A percentile compares a stretch with the other conserved stretches of the same genome.
phyloP scores from a whole-genome alignment of 768 basidiomycete genomes.

The Suillus tomentosus region DNA sequence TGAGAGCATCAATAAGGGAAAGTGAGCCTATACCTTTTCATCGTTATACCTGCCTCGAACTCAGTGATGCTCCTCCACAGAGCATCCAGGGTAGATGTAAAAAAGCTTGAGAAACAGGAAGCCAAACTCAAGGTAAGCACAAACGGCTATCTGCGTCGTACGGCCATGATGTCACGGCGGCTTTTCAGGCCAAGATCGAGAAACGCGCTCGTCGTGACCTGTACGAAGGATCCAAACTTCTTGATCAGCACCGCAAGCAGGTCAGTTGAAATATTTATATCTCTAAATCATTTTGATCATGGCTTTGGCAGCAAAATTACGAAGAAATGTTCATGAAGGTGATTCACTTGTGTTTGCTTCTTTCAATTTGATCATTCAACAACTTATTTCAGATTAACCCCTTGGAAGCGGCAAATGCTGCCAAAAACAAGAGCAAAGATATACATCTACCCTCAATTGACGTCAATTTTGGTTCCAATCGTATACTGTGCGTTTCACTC shows the following conservation, averaged over 20 bases:
- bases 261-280: slow-evolving; percentile 36
- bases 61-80: slow-evolving; percentile 40
- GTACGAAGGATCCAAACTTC: slow-evolving; percentile 94
- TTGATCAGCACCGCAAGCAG: slow-evolving; percentile 92
- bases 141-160: neutral
- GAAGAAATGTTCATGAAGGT: slow-evolving; percentile 99
- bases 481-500: slow-evolving; percentile 68
- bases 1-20: slow-evolving; percentile 92
- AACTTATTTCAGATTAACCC: slow-evolving; percentile 74
- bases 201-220: slow-evolving; percentile 89
- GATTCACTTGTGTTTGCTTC: neutral
- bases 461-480: slow-evolving; percentile 93
- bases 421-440: slow-evolving; percentile 97
- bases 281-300: slow-evolving; percentile 9
- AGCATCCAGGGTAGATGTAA: slow-evolving; percentile 90
- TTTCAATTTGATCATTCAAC: neutral
- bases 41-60: slow-evolving; percentile 10
- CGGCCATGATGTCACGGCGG: slow-evolving; percentile 3
- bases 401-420: slow-evolving; percentile 69
- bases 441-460: slow-evolving; percentile 94
- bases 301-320: slow-evolving; percentile 75
- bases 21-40: slow-evolving; percentile 49
- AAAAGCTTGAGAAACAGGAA: slow-evolving; percentile 96
- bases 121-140: slow-evolving; percentile 80
- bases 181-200: slow-evolving; percentile 86